Conservation (phyloP, 176 grass and related monocot species). For the Avena sativa region DNA sequence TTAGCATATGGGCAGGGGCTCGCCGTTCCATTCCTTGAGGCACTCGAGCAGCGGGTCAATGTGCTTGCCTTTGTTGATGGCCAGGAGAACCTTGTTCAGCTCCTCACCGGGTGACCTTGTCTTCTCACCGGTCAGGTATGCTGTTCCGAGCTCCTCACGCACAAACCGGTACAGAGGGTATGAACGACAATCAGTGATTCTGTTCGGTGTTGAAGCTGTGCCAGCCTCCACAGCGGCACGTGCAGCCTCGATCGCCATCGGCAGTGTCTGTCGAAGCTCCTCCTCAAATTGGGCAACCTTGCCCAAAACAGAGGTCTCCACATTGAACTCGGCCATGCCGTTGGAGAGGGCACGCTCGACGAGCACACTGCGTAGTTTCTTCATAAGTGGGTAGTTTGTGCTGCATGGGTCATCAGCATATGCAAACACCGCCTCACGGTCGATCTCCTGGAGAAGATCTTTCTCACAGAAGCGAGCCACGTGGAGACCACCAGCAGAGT, state of each 20-base stretch:
- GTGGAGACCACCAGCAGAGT: background rate
- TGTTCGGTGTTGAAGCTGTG: slow-evolving; percentile 54
- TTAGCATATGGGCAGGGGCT: slow-evolving; percentile 46
- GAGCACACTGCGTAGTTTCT: slow-evolving; percentile 70
- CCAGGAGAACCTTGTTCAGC: slow-evolving; percentile 52
- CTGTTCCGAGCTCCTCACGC: slow-evolving; percentile 48
- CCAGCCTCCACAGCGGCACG: slow-evolving; percentile 56
- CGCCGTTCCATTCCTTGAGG: slow-evolving; percentile 53
- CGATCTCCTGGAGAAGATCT: slow-evolving; percentile 17
- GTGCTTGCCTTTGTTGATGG: slow-evolving; percentile 49
- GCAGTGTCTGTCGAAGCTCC: slow-evolving; percentile 50
- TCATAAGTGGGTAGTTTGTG: slow-evolving; percentile 60
- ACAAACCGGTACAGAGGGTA: slow-evolving; percentile 69
- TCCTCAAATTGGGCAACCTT: slow-evolving; percentile 62
- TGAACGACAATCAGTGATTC: slow-evolving; percentile 61
- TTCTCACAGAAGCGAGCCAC: slow-evolving; percentile 13
- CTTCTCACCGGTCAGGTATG: slow-evolving; percentile 51
- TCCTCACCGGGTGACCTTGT: slow-evolving; percentile 46
- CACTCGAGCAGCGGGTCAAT: slow-evolving; percentile 49
- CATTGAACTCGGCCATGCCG: slow-evolving; percentile 46
- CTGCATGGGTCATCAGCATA: slow-evolving; percentile 68
- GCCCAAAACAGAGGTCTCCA: slow-evolving; percentile 54
- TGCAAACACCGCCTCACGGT: background rate
- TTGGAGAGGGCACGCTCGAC: slow-evolving; percentile 68
- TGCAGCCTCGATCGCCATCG: slow-evolving; percentile 55